Conservation (phyloP, 2,329 filamentous ascomycete genomes). For the Verticillium zaregamsianum region DNA sequence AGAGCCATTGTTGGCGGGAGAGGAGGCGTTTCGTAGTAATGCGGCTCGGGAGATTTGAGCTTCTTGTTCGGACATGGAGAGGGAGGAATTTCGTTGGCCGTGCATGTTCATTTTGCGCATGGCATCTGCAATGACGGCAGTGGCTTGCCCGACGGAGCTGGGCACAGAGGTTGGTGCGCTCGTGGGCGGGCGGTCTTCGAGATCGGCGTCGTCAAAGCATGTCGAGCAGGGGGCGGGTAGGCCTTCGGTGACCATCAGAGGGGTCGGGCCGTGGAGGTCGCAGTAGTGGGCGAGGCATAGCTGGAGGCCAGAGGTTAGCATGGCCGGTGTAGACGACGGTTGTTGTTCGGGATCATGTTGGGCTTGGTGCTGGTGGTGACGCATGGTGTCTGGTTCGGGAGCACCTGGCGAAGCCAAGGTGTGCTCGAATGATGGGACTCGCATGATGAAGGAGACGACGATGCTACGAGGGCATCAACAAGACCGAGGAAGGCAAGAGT, state of each 20-base stretch:
- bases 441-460: slow-evolving; percentile 7
- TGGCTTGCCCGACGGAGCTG: slow-evolving; percentile 25
- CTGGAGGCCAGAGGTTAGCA: slow-evolving; percentile 37
- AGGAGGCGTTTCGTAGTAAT: slow-evolving; percentile 32
- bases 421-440: slow-evolving; percentile 11
- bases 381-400: slow-evolving; percentile 4
- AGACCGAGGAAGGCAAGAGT: not conserved
- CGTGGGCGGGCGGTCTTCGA: slow-evolving; percentile 34
- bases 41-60: slow-evolving; percentile 37
- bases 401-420: slow-evolving; percentile 6
- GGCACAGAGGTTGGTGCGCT: slow-evolving; percentile 30
- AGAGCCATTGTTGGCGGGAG: slow-evolving; percentile 23
- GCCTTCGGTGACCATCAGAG: slow-evolving; percentile 66
- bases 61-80: slow-evolving; percentile 38
- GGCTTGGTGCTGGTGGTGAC: not conserved
- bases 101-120: slow-evolving; percentile 42
- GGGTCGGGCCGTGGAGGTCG: slow-evolving; percentile 65
- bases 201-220: slow-evolving; percentile 47
- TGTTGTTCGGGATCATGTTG: not conserved
- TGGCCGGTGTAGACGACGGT: not conserved
- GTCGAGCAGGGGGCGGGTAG: slow-evolving; percentile 55
- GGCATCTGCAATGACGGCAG: slow-evolving; percentile 38
- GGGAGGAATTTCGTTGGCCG: slow-evolving; percentile 24
- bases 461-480: not conserved
- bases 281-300: slow-evolving; percentile 68